These are phyloP conservation scores for Boletales sp. DNA, from an alignment of 768 basidiomycete genomes.

Conservation along the genomic window DNA sequence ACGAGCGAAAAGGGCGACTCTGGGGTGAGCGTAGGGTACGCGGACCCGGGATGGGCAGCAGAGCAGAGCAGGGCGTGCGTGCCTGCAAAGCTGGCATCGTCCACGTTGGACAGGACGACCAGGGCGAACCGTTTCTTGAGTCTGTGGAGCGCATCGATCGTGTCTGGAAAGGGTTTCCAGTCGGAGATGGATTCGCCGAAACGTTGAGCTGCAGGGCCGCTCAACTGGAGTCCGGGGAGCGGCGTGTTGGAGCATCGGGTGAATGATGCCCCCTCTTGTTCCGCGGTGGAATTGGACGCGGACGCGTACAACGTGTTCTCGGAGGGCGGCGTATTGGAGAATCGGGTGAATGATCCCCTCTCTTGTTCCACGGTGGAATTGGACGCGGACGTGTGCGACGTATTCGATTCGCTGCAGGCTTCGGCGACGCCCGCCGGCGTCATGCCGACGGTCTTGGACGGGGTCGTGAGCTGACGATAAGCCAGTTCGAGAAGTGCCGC, in stretches of 20 bases:
- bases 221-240: too few species aligned
- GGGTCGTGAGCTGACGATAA: slow-evolving; percentile 28
- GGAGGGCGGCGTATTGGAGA: too few species aligned
- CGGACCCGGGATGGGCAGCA: slow-evolving; percentile 12
- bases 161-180: slow-evolving; percentile 71
- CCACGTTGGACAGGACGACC: slow-evolving; percentile 74
- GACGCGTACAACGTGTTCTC: too few species aligned
- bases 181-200: slow-evolving; percentile 59
- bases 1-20: slow-evolving; percentile 62
- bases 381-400: slow-evolving; percentile 7
- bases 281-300: neutral
- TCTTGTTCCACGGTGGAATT: neutral
- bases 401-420: neutral
- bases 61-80: slow-evolving; percentile 51
- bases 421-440: slow-evolving; percentile 30
- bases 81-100: slow-evolving; percentile 55
- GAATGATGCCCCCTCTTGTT: too few species aligned
- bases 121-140: slow-evolving; percentile 66
- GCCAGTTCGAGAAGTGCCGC: slow-evolving; percentile 52
- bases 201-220: slow-evolving; percentile 30
- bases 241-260: too few species aligned
- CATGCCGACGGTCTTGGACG: slow-evolving; percentile 30
- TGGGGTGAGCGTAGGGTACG: slow-evolving; percentile 40
- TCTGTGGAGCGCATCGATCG: slow-evolving; percentile 51
- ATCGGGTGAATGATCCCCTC: too few species aligned